Base-by-base conservation (phyloP, 2,329 filamentous ascomycete genomes). In the Sclerotinia subarctica region DNA sequence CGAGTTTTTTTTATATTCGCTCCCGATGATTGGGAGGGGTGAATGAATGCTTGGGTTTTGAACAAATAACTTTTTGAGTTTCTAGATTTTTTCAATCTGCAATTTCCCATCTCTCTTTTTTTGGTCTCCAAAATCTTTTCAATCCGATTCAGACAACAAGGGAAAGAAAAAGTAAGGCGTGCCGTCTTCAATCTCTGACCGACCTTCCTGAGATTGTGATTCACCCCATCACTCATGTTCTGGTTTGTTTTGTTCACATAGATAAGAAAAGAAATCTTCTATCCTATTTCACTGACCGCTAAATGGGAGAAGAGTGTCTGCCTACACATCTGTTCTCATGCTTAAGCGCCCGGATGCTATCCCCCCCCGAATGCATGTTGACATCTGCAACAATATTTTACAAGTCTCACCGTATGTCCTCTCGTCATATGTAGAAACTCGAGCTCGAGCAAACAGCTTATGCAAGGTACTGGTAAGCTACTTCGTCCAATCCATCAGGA, bases 291-390 rank as follows among this genome's bases (percentile, higher is more conserved):
- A 35, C n/a, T 62, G 29, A 62, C 44, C 58, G 58, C 44, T 35
- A 10, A 62, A 17, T 35, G 26, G 29, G 58, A 44, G 19, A 29
- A 49, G 29, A 24, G 44, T 19, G 1, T 17, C 42, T 32, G 42
- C 42, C 26, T 49, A 17, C 19, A n/a, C 29, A 15, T 10, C 29
- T 21, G 15, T 49, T 2, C 5, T 19, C 19, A 8, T 51, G 29
- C 58, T 51, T 38, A 51, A 51, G 58, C 58, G 46, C 44, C 29
- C 46, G 58, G 17, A 35, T 62, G 58, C 58, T 51, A 24, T 26
- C 38, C 58, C 21, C 58, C 46, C 35, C 11, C 47, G 11, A 11
- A 62, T 62, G 46, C 46, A 38, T 24, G 7, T 51, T 38, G 29
- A 38, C 24, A 62, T 51, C 21, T 62, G 56, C 38, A 59, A 46